Conservation (phyloP, 129 eudicot species). For the Mikania micrantha region DNA sequence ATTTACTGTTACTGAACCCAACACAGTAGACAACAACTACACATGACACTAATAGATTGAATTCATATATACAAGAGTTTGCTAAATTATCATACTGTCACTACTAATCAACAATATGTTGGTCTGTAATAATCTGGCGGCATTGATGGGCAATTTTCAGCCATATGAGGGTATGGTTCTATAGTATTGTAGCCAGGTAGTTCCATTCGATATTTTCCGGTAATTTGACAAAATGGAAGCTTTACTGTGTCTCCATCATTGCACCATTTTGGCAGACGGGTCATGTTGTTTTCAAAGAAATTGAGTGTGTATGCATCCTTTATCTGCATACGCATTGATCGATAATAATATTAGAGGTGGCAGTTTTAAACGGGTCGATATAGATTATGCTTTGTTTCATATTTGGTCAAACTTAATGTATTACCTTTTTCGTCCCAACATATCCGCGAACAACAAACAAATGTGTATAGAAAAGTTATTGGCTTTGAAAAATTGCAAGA, state of each 20-base stretch:
- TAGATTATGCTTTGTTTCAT: not conserved
- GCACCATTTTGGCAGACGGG: conserved; percentile 95
- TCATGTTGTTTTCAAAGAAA: conserved; percentile 70
- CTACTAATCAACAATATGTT: conserved; percentile 45
- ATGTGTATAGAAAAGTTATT: not conserved
- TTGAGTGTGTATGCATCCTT: conserved; percentile 91
- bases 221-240: conserved; percentile 83
- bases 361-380: not conserved
- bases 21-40: not conserved
- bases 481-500: not conserved
- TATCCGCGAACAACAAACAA: too few relatives aligned
- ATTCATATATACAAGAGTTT: conserved; percentile 4
- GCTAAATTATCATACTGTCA: not conserved
- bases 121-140: conserved; percentile 76
- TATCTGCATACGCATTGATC: conserved; percentile 46
- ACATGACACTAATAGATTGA: not conserved
- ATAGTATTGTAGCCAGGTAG: conserved; percentile 79
- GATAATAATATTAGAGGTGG: not conserved
- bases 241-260: conserved; percentile 67
- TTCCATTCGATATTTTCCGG: conserved; percentile 89
- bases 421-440: too few relatives aligned
- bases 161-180: conserved; percentile 86
- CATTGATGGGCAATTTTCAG: conserved; percentile 83
- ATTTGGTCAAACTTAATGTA: not conserved
- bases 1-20: not conserved